Percentiles rank a stretch among this genome's conserved stretches.
phyloP scores from a whole-genome alignment of 1,284 basidiomycete species.

The Boletus smithii region DNA sequence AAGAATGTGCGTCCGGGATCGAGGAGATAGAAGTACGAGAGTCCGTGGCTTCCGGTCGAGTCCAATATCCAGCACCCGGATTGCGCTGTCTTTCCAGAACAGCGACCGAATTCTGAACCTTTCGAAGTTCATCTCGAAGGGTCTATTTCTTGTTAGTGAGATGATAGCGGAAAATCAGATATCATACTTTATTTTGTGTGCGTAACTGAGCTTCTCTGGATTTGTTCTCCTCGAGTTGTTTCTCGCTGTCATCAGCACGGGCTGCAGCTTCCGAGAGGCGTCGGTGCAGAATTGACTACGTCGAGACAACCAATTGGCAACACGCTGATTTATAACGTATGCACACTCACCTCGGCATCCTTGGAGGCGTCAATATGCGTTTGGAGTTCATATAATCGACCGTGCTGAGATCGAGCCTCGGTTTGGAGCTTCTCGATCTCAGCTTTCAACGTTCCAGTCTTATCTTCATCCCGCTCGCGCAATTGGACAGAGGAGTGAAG shows the following conservation, averaged over 20 bases:
- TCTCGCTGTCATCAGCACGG: conserved; percentile 49
- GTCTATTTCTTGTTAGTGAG: conserved; percentile 46
- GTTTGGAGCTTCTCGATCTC: conserved; percentile 53
- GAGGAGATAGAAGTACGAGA: conserved; percentile 49
- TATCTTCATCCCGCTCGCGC: conserved; percentile 58
- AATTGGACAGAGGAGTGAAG: conserved; percentile 56
- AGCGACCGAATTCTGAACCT: conserved; percentile 87
- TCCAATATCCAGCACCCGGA: conserved; percentile 93
- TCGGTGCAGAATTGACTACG: conserved; percentile 46
- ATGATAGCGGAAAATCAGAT: not conserved
- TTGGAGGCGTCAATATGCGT: conserved; percentile 48
- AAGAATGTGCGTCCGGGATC: conserved; percentile 39
- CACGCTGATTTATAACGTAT: not conserved
- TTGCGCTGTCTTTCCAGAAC: conserved; percentile 86
- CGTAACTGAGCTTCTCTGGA: conserved; percentile 64
- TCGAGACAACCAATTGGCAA: not conserved
- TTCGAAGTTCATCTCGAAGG: conserved; percentile 86
- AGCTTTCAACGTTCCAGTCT: conserved; percentile 50
- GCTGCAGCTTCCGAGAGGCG: conserved; percentile 44
- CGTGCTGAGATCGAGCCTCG: conserved; percentile 45
- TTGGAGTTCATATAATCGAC: conserved; percentile 48
- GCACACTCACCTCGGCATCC: conserved; percentile 54
- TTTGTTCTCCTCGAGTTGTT: conserved; percentile 61
- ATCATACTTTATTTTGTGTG: conserved; percentile 67
- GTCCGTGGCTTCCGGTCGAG: conserved; percentile 42